Evolutionary conservation across 805 yeast genomes (phyloP), one percentile per base, ranked within the genome.

Genomic region (Wickerhamomyces xylosicus): DNA sequence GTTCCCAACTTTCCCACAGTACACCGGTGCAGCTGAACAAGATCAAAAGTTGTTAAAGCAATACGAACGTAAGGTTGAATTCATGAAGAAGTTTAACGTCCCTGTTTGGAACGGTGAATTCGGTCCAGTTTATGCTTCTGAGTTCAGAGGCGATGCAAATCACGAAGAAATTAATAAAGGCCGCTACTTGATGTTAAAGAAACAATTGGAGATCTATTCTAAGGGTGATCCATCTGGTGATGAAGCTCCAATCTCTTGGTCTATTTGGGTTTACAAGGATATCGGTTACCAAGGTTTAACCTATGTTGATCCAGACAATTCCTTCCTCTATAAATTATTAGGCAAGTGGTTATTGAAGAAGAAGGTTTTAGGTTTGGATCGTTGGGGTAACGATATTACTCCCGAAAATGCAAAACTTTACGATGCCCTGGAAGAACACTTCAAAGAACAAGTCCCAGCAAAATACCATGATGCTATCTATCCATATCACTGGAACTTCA

Each of bases 91-190:
- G 29, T 47, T 57, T 42, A 49, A 61, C 11, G 71, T 69, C 9
- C 74, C 76, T 3, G 72, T 70, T 16, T 71, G 76, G 76, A 68
- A 69, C 50, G 75, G 75, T 22, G 72, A 71, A 51, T 67, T 70
- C 50, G 73, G 76, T 28, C 73, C 75, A 9, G 72, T 71, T 28
- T 67, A 68, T 47, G 65, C 71, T 15, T 58, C 69, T 11, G 52
- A 60, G 19, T 57, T 52, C 19, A 56, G 74, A 39, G 72, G 72
- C 16, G 72, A 68, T 46, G 37, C 42, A 1, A 55, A 66, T 40
- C 55, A 59, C 5, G 69, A 59, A 13, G 47, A 46, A 20, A 63
- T 59, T 36, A 71, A 71, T 47, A 44, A 39, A 14, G 54, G 62
- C 11, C 60, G 76, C 29, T 68, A 66, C 49, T 45, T 57, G 17